phyloP scores from a whole-genome alignment of 305 asterid genomes.

The Nicotiana rustica region DNA sequence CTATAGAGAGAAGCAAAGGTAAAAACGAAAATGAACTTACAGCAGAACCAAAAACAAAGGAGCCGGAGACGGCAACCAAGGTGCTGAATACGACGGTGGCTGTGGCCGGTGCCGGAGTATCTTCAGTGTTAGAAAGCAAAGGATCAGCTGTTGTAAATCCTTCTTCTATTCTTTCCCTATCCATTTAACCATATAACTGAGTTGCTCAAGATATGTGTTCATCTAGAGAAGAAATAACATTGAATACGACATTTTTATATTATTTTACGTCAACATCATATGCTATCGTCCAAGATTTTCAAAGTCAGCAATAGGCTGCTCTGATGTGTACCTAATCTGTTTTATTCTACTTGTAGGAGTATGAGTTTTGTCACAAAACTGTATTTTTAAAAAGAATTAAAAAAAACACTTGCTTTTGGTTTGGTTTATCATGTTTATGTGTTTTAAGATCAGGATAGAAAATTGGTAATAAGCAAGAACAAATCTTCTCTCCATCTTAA shows the following conservation, averaged over 20 bases:
- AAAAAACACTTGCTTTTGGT: too few relatives aligned
- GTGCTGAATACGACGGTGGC: constrained; percentile 66
- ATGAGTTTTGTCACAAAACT: too few relatives aligned
- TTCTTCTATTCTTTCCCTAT: constrained; percentile 27
- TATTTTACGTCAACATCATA: background rate
- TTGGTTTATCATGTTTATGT: too few relatives aligned
- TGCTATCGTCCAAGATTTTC: background rate
- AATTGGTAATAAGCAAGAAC: too few relatives aligned
- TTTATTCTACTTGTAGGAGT: too few relatives aligned
- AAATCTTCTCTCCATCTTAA: too few relatives aligned
- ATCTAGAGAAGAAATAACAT: background rate
- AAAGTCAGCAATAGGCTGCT: background rate
- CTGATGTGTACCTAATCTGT: background rate
- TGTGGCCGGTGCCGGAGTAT: constrained; percentile 52
- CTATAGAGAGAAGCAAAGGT: background rate
- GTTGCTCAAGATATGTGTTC: background rate
- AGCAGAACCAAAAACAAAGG: constrained; percentile 85
- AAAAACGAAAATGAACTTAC: constrained; percentile 49
- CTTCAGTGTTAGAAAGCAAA: background rate
- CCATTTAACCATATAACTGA: background rate
- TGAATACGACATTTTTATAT: background rate
- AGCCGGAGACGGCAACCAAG: constrained; percentile 75
- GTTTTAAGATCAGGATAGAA: too few relatives aligned
- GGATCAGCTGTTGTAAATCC: constrained; percentile 13
- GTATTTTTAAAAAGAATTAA: too few relatives aligned